Conservation (phyloP, 2,329 filamentous ascomycete species). For the Colletotrichum falcatum region DNA sequence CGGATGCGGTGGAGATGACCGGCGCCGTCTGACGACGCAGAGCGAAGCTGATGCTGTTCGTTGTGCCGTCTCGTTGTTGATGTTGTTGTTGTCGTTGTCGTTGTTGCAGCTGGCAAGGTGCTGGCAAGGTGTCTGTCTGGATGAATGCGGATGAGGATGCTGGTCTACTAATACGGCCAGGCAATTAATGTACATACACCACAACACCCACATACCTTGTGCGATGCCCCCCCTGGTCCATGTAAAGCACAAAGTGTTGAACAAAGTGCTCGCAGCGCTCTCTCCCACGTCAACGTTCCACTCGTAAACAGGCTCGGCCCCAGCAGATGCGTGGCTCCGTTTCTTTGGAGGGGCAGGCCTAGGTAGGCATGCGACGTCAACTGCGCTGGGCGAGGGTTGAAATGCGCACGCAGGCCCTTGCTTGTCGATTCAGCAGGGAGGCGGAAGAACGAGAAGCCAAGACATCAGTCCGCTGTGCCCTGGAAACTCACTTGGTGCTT, state of each 20-base stretch:
- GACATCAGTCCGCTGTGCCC: neutral
- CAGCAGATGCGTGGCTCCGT: constrained; percentile 21
- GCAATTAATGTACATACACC: constrained; percentile 5
- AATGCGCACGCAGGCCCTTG: constrained; percentile 11
- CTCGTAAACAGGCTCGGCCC: constrained; percentile 27
- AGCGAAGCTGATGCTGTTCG: neutral
- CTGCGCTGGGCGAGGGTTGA: constrained; percentile 8
- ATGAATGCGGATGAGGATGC: constrained; percentile 7
- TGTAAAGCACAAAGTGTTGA: neutral
- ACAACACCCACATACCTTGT: neutral
- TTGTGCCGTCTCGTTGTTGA: too few relatives aligned
- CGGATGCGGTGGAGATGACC: neutral
- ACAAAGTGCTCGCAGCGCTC: neutral
- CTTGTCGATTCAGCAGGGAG: constrained; percentile 6
- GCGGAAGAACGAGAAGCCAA: constrained; percentile 12
- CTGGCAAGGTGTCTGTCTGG: neutral
- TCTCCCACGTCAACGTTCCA: constrained; percentile 23
- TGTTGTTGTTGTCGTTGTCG: neutral
- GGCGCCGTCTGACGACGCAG: neutral
- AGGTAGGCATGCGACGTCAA: constrained; percentile 18
- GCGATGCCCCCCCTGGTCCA: neutral
- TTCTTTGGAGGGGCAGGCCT: constrained; percentile 21
- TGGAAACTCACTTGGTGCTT: constrained; percentile 1
- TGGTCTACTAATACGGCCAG: constrained; percentile 12
- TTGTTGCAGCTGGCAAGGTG: neutral